Base-by-base conservation (phyloP, 805 yeast genomes). In the Candida rishiriensis region DNA sequence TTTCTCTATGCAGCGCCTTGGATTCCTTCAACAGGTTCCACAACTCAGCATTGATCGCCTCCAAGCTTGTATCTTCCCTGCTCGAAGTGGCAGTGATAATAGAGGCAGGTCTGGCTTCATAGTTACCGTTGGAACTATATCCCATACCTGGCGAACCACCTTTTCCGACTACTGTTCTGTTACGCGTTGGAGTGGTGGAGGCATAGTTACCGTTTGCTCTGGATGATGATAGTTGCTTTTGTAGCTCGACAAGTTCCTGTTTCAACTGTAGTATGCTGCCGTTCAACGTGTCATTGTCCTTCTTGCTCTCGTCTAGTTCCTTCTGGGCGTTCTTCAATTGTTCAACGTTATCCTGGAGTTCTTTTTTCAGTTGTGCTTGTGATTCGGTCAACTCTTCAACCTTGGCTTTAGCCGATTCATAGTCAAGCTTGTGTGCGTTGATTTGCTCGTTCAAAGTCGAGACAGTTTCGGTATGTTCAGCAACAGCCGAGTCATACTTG, bases 41-140 rank as follows among this genome's bases (percentile, higher is more conserved):
- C 44, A 86, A 68, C 61, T 87, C 93, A 56, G 79, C 88, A 55
- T 84, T 83, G 51, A 86, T 84, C 41, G 81, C 85, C 49, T 83
- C 84, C 48, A 82, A 65, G n/a, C 77, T 71, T 46, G 67, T 65
- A 40, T 70, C 54, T 28, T 77, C 83, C 16, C 42, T 51, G 43
- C 68, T 56, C 17, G 61, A 68, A 1, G 83, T 70, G 6, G 78
- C 73, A 28, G 84, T 81, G 57, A 79, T 75, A 18, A 79, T 81
- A 6, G 85, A 77, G 21, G 78, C 83, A 13, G 83, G 82, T 58
- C 83, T 72, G 43, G 75, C 68, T 48, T 70, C 68, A 54, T 69
- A 69, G 42, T 70, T 74, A 51, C 69, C 63, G 15, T 52, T 56
- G 11, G 46, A 34, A 16, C 41, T 41, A 14, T 50, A 42, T 12